Evolutionary conservation across 2,329 filamentous ascomycete genomes (phyloP), one percentile per base, ranked within the genome.

Genomic region (Fusarium ambrosium): DNA sequence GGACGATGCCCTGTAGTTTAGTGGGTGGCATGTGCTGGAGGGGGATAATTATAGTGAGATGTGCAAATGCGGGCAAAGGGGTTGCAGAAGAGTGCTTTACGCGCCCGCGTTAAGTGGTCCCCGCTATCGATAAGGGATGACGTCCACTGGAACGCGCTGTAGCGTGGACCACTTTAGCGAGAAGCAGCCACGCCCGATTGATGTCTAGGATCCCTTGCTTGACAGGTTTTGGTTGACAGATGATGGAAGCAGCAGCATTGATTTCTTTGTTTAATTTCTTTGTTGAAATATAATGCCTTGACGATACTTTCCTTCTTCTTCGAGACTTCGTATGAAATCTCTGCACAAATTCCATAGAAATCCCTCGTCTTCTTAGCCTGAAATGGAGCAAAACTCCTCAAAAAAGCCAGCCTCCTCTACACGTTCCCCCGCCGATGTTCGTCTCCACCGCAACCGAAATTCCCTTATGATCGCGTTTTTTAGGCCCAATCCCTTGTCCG

Each of bases 61-160:
- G 66, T 66, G 13, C 48, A 66, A 53, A 53, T 53, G 48, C 48
- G 27, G 48, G 16, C 48, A 32, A 53, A 53, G 48, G 27, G 48
- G 24, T n/a, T 20, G 34, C 27, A 53, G 48, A 9, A 16, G 41
- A 64, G 69, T 66, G 43, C 73, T 76, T 71, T 74, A 76, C 73
- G 73, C 73, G 73, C 62, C 64, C 69, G 72, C 72, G 72, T 74
- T 74, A 61, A 74, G 71, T 69, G 72, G 68, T 43, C 67, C 61
- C 39, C 18, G 11, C 45, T 72, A 75, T 74, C 72, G 72, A 70
- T 70, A 74, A 73, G 48, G 59, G 34, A 45, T 73, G 72, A 73
- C 55, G 72, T 62, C 55, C 68, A 18, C 69, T 74, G 27, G 27
- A 51, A 73, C 72, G 72, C 72, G 72, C 65, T 67, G 72, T 64